phyloP scores from a whole-genome alignment of 768 basidiomycete genomes.

The Hericium alpestre region DNA sequence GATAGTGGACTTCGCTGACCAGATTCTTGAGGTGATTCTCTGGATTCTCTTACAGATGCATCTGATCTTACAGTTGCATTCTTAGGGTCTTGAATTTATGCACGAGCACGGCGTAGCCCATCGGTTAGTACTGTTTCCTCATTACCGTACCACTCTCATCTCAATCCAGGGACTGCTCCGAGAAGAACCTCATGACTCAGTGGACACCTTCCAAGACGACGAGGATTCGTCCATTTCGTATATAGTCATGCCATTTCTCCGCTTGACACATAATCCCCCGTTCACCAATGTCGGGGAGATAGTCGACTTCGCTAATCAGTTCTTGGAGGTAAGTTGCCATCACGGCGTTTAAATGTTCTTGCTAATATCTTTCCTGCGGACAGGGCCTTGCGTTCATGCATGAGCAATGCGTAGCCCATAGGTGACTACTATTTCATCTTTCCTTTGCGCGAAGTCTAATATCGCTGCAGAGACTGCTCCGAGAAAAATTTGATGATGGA shows the following conservation, averaged over 20 bases:
- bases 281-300: conserved; percentile 1
- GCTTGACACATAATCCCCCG: neutral
- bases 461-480: too few species aligned
- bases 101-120: conserved; percentile 9
- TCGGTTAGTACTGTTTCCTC: neutral
- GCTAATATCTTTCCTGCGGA: too few species aligned
- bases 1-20: conserved; percentile 6
- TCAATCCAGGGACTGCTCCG: neutral
- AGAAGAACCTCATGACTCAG: conserved; percentile 1
- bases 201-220: conserved; percentile 4
- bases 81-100: conserved; percentile 10
- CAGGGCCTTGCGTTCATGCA: conserved; percentile 12
- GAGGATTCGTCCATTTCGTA: conserved; percentile 6
- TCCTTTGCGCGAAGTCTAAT: too few species aligned
- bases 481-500: conserved; percentile 6
- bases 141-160: too few species aligned
- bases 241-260: conserved; percentile 10
- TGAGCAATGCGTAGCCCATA: conserved; percentile 8
- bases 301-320: conserved; percentile 6
- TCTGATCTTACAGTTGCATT: neutral
- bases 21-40: conserved; percentile 5
- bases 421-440: too few species aligned
- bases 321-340: conserved; percentile 11
- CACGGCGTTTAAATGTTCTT: too few species aligned
- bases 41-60: too few species aligned